Base-by-base conservation (phyloP, 176 grass and related monocot genomes). In the Aegilops speltoides region DNA sequence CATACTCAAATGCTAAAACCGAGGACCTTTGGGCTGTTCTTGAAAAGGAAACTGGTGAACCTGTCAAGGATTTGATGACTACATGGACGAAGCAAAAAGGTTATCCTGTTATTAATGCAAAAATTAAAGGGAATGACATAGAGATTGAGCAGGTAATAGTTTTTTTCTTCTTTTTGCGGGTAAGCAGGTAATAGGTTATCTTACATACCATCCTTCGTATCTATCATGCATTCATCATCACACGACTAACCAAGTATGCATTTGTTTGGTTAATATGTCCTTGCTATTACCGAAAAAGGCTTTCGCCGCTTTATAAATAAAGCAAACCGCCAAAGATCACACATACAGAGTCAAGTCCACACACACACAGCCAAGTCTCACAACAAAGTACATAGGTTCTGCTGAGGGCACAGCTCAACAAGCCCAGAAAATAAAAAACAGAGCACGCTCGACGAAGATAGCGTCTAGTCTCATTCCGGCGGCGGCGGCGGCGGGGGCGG, bases 1-100 rank as follows among this genome's bases (percentile, higher is more conserved):
- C 93, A 52, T 95, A 91, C 83, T 89, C 91, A 81, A 98, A 95
- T 89, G 95, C 95, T 82, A 98, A 90, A 90, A 98, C 95, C 40
- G 93, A 98, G 77, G 93, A 98, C 71, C 77, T 98, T 6, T 98
- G 95, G 95, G 95, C 87, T 79, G 95, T 93, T 75, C 83, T 98
- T 86, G 93, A 98, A 91, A 87, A 98, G 79, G 88, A 92, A 76
- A 85, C 95, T 52, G 89, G 93, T 41, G 93, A 98, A 90, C 91
- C 93, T 62, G 82, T 95, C 72, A 95, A 89, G 86, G 82, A 89
- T 65, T 78, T 98, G 75, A 95, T 98, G 96, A 89, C 61, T 69
- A 79, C 87, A 26, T 98, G 96, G 96, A 98, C 96, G 63, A 98
- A 98, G 90, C 93, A 95, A 84, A 72, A 95, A 88, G 96, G 96